Conservation (phyloP, 352 stramenopile genomes). For the Achlya hypogyna region DNA sequence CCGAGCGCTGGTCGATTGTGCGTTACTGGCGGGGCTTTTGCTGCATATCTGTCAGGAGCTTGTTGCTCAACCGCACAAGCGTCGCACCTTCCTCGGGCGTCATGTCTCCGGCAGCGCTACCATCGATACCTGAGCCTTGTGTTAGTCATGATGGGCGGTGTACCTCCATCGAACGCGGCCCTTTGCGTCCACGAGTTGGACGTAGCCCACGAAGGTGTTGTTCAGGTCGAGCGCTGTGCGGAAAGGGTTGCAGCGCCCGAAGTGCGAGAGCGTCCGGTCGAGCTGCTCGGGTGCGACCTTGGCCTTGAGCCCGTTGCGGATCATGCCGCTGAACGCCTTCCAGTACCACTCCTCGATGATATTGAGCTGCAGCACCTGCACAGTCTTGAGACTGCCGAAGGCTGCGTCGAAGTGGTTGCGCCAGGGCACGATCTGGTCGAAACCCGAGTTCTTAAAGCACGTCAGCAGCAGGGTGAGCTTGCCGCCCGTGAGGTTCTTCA, state of each 20-base stretch:
- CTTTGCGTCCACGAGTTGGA: constrained; percentile 67
- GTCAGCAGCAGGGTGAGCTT: constrained; percentile 68
- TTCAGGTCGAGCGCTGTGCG: constrained; percentile 66
- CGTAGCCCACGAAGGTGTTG: constrained; percentile 85
- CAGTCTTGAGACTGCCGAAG: constrained; percentile 29
- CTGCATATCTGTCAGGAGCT: constrained; percentile 11
- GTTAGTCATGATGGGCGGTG: too few relatives aligned
- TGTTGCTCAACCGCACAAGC: constrained; percentile 10
- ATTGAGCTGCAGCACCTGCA: constrained; percentile 66
- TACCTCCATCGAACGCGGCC: constrained; percentile 83
- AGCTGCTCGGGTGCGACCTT: constrained; percentile 41
- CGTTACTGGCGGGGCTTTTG: constrained; percentile 17
- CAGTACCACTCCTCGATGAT: constrained; percentile 88
- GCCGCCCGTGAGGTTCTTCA: constrained; percentile 39
- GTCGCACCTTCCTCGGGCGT: constrained; percentile 17
- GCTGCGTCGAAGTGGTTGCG: constrained; percentile 45
- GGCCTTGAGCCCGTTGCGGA: constrained; percentile 45
- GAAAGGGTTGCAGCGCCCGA: constrained; percentile 74
- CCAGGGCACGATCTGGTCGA: constrained; percentile 75
- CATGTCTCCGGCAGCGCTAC: constrained; percentile 7
- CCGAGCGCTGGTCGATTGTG: too few relatives aligned
- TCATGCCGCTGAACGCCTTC: constrained; percentile 65
- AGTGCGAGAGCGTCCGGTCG: constrained; percentile 50
- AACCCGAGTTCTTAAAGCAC: constrained; percentile 80
- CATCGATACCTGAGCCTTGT: too few relatives aligned